phyloP scores from a whole-genome alignment of 2,329 filamentous ascomycete genomes.

The Epichloe sylvatica region DNA sequence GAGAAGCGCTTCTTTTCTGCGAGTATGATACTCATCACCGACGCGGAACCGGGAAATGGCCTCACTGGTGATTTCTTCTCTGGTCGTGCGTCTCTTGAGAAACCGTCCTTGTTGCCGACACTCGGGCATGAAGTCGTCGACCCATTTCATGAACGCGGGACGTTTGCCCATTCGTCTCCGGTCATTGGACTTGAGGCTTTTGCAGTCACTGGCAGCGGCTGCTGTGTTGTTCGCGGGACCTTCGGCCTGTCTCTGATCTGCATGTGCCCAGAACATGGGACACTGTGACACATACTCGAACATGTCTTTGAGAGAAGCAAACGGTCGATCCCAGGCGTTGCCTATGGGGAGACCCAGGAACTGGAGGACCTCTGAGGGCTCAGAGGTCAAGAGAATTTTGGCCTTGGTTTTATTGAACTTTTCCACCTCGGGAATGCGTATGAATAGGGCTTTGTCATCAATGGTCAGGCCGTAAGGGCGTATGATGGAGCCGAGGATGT shows the following conservation, averaged over 20 bases:
- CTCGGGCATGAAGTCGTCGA: slow-evolving; percentile 47
- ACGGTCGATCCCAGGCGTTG: slow-evolving; percentile 38
- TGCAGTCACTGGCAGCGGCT: slow-evolving; percentile 13
- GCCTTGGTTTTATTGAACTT: slow-evolving; percentile 37
- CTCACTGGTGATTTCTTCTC: slow-evolving; percentile 35
- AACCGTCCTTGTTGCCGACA: slow-evolving; percentile 29
- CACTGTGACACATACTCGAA: slow-evolving; percentile 48
- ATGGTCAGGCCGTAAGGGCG: slow-evolving; percentile 51
- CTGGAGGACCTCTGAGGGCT: slow-evolving; percentile 39
- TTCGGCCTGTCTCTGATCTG: slow-evolving; percentile 6
- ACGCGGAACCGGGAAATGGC: slow-evolving; percentile 39
- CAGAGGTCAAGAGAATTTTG: slow-evolving; percentile 44
- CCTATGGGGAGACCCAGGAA: slow-evolving; percentile 47
- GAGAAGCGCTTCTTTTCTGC: slow-evolving; percentile 26
- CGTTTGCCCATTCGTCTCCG: slow-evolving; percentile 40
- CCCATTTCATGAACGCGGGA: slow-evolving; percentile 44
- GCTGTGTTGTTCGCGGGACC: neutral
- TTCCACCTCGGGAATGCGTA: slow-evolving; percentile 59
- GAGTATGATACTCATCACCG: slow-evolving; percentile 28
- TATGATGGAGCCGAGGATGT: slow-evolving; percentile 48
- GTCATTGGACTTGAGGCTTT: slow-evolving; percentile 38
- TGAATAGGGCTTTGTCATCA: slow-evolving; percentile 47
- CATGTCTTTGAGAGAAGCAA: slow-evolving; percentile 38
- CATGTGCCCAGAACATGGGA: slow-evolving; percentile 40
- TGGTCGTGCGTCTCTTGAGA: slow-evolving; percentile 13